A percentile compares a stretch with the other conserved stretches of the same genome.
Evolutionary conservation across 169 alveolate species (phyloP).

Genomic region (Plasmodium cynomolgi): DNA sequence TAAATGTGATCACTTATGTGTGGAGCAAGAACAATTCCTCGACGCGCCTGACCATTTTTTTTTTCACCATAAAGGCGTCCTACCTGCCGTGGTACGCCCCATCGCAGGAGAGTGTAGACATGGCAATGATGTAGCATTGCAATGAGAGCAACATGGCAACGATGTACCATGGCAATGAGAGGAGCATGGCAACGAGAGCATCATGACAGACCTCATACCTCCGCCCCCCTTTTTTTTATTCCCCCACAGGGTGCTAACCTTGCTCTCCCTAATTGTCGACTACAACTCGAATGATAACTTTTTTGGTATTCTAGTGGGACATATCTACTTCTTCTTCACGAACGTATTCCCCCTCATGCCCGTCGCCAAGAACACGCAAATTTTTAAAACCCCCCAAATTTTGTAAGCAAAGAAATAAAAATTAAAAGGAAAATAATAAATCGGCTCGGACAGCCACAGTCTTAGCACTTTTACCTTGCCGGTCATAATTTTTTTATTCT

Average conservation of each 20-base stretch:
- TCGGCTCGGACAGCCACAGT: neutral
- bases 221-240: neutral
- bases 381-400: conserved; percentile 89
- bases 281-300: conserved; percentile 90
- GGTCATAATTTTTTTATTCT: neutral
- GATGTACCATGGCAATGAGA: neutral
- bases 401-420: conserved; percentile 76
- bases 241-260: conserved; percentile 83
- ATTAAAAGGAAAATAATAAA: conserved; percentile 64
- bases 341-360: conserved; percentile 94
- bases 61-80: conserved; percentile 92
- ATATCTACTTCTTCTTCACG: conserved; percentile 91
- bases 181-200: neutral
- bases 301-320: conserved; percentile 92
- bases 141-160: neutral
- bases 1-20: conserved; percentile 92
- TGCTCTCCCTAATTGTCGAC: conserved; percentile 88
- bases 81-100: conserved; percentile 89
- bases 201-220: neutral
- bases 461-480: neutral
- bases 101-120: neutral
- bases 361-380: conserved; percentile 87
- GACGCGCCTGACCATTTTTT: conserved; percentile 88
- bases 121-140: neutral
- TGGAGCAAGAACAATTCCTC: conserved; percentile 94